Evolutionary conservation across 2,329 filamentous ascomycete species (phyloP).

Genomic region (Monosporascus sp.): DNA sequence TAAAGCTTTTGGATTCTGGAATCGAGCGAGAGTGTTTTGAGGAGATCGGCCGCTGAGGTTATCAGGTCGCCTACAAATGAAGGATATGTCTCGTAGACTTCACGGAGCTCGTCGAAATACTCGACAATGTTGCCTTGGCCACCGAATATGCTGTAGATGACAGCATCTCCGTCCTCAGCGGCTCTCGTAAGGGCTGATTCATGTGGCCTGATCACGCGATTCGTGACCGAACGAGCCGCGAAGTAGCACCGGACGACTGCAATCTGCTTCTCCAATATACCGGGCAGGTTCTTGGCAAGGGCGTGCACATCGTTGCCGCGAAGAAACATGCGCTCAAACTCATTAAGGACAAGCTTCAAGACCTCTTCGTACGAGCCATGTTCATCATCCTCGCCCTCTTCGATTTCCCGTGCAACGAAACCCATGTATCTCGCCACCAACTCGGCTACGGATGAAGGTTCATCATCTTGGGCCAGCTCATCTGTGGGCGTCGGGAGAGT

Average conservation of each 20-base stretch:
- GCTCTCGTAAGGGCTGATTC: conserved; percentile 90
- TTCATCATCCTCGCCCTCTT: conserved; percentile 84
- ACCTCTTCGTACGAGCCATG: conserved; percentile 89
- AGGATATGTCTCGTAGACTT: conserved; percentile 86
- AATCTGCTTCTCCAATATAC: conserved; percentile 89
- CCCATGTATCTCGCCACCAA: conserved; percentile 91
- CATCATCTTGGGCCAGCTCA: conserved; percentile 95
- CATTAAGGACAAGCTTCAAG: conserved; percentile 84
- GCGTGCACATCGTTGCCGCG: conserved; percentile 95
- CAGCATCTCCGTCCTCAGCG: conserved; percentile 74
- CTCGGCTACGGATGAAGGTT: conserved; percentile 93
- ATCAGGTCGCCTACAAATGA: conserved; percentile 86
- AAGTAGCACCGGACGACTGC: conserved; percentile 89
- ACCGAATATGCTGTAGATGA: conserved; percentile 90
- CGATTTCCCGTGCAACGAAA: conserved; percentile 81
- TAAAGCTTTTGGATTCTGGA: conserved; percentile 91
- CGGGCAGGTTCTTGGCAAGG: conserved; percentile 75
- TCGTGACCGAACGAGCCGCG: conserved; percentile 74
- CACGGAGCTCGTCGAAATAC: conserved; percentile 95
- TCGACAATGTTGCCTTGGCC: conserved; percentile 99
- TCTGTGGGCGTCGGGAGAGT: conserved; percentile 88
- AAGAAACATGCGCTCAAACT: conserved; percentile 94
- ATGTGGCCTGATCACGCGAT: conserved; percentile 83
- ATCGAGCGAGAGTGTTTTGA: conserved; percentile 80
- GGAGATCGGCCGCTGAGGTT: conserved; percentile 71